phyloP scores from a whole-genome alignment of 306 rosid genomes.

The Arachis stenosperma region DNA sequence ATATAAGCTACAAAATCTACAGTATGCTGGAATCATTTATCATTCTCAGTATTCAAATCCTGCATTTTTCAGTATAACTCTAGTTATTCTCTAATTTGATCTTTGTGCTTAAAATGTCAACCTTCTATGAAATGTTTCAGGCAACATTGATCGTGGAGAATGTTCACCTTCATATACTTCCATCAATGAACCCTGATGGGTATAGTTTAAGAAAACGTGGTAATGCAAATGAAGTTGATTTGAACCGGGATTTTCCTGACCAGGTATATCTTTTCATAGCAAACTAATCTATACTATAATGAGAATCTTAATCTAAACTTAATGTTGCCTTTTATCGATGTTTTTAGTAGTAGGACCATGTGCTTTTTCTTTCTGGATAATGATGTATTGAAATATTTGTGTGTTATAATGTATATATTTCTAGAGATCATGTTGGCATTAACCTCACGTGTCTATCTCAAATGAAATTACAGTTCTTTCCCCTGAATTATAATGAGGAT shows the following conservation, averaged over 20 bases:
- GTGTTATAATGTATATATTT: neutral
- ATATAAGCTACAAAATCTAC: slow-evolving; percentile 11
- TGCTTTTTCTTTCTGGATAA: slow-evolving; percentile 25
- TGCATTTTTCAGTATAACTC: slow-evolving; percentile 26
- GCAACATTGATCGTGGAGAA: slow-evolving; percentile 76
- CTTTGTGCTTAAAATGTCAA: slow-evolving; percentile 29
- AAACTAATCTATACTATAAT: slow-evolving; percentile 14
- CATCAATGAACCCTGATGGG: slow-evolving; percentile 97
- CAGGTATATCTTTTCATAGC: slow-evolving; percentile 57
- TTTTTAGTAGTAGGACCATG: slow-evolving; percentile 4
- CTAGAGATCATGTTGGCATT: slow-evolving; percentile 16
- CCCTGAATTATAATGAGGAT: slow-evolving; percentile 57
- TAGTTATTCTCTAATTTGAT: slow-evolving; percentile 25
- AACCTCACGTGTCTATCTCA: slow-evolving; percentile 37
- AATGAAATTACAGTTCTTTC: slow-evolving; percentile 64
- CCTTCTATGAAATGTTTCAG: slow-evolving; percentile 50
- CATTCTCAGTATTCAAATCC: slow-evolving; percentile 11
- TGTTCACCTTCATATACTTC: slow-evolving; percentile 95
- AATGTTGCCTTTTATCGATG: slow-evolving; percentile 9
- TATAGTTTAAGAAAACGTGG: slow-evolving; percentile 74
- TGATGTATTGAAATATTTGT: neutral
- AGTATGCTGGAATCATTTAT: slow-evolving; percentile 17
- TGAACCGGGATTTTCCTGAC: slow-evolving; percentile 95
- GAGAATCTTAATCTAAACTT: neutral
- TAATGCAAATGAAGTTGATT: slow-evolving; percentile 84